Conservation (phyloP, 352 stramenopile species). For the Phytophthora megakarya region DNA sequence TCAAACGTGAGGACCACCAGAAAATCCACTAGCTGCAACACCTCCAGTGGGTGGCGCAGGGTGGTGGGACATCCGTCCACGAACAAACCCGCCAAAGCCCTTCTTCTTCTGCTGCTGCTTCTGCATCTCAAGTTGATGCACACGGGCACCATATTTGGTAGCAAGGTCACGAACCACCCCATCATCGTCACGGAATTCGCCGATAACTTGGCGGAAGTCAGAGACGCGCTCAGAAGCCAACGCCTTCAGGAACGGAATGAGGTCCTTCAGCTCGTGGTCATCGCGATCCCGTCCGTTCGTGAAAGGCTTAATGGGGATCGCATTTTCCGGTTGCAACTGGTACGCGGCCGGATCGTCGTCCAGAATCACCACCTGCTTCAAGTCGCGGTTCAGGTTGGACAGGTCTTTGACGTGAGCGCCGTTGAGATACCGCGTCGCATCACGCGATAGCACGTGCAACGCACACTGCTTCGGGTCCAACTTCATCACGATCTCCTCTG, state of each 20-base stretch:
- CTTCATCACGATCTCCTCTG: slow-evolving; percentile 80
- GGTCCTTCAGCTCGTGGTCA: slow-evolving; percentile 77
- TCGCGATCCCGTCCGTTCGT: slow-evolving; percentile 80
- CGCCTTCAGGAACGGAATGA: slow-evolving; percentile 88
- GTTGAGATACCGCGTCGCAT: slow-evolving; percentile 84
- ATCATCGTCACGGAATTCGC: slow-evolving; percentile 83
- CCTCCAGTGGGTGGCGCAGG: slow-evolving; percentile 33
- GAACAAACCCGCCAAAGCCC: slow-evolving; percentile 83
- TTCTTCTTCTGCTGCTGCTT: slow-evolving; percentile 84
- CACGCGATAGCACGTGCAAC: slow-evolving; percentile 81
- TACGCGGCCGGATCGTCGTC: slow-evolving; percentile 82
- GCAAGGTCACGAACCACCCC: slow-evolving; percentile 80
- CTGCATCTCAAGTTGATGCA: slow-evolving; percentile 81
- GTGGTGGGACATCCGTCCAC: slow-evolving; percentile 71
- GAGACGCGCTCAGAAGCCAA: slow-evolving; percentile 74
- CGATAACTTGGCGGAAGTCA: slow-evolving; percentile 79
- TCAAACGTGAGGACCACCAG: slow-evolving; percentile 30
- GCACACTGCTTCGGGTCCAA: slow-evolving; percentile 84
- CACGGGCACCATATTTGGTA: slow-evolving; percentile 74
- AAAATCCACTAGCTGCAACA: slow-evolving; percentile 28
- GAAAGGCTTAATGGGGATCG: slow-evolving; percentile 80
- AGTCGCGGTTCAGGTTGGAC: slow-evolving; percentile 75
- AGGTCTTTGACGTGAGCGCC: slow-evolving; percentile 87
- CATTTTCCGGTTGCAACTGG: slow-evolving; percentile 86
- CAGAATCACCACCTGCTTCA: slow-evolving; percentile 84